Evolutionary conservation across 768 basidiomycete species (phyloP).

Genomic region (Ramaria sp.): DNA sequence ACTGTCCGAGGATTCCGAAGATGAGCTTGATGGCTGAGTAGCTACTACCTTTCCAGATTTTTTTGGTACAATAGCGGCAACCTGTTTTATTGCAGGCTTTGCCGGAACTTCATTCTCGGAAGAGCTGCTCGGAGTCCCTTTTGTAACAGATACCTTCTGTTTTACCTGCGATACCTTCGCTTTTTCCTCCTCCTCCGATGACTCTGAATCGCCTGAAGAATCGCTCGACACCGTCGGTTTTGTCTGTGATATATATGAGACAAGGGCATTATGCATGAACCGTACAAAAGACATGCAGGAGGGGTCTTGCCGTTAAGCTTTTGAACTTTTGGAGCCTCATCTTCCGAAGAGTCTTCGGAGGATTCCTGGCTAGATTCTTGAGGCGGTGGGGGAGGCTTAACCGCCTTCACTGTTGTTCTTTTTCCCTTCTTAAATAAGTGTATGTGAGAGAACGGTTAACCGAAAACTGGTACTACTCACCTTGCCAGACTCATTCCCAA

Average conservation of each 20-base stretch:
- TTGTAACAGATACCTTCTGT: slow-evolving; percentile 1
- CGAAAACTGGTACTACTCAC: neutral
- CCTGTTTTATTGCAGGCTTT: neutral
- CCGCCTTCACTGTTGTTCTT: slow-evolving; percentile 17
- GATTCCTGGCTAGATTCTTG: slow-evolving; percentile 16
- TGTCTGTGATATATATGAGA: slow-evolving; percentile 1
- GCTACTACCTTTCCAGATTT: slow-evolving; percentile 3
- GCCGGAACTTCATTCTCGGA: neutral
- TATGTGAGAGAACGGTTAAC: neutral
- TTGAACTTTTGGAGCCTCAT: slow-evolving; percentile 21
- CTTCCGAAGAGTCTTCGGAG: slow-evolving; percentile 13
- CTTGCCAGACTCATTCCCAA: slow-evolving; percentile 26
- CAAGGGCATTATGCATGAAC: neutral
- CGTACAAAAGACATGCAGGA: neutral
- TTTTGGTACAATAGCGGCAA: neutral
- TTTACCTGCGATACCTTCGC: slow-evolving; percentile 40
- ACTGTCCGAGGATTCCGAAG: slow-evolving; percentile 3
- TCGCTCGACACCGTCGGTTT: neutral
- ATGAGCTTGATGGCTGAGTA: slow-evolving; percentile 12
- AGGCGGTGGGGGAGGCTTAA: slow-evolving; percentile 13
- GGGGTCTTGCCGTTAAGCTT: slow-evolving; percentile 22
- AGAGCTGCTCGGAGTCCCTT: neutral
- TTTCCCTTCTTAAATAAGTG: neutral
- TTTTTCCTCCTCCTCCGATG: slow-evolving; percentile 37
- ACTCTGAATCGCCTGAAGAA: slow-evolving; percentile 9